Evolutionary conservation across 495 filamentous ascomycete species (phyloP).

Genomic region (Neurospora sp.): DNA sequence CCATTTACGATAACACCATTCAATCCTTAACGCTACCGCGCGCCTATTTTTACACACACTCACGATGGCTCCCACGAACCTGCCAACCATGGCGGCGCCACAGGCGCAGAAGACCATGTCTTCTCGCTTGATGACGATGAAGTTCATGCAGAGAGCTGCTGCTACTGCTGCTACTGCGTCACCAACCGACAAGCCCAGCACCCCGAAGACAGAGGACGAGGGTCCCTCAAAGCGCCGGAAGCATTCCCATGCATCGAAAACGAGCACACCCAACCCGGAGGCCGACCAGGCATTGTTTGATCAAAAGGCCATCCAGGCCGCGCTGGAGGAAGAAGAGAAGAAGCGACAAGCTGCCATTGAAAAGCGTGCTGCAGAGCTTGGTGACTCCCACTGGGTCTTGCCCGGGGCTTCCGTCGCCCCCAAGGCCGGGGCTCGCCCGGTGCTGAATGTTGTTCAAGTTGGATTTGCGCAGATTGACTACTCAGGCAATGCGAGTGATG

Average conservation of each 20-base stretch:
- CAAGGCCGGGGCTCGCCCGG: constrained; percentile 15
- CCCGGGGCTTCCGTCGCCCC: constrained; percentile 21
- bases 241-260: constrained; percentile 15
- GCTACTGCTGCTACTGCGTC: constrained; percentile 31
- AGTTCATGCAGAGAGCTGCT: constrained; percentile 96
- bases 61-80: constrained; percentile 13
- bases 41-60: not conserved
- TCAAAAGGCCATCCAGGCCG: constrained; percentile 50
- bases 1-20: not conserved
- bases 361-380: constrained; percentile 59
- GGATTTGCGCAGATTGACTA: constrained; percentile 40
- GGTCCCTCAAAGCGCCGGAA: constrained; percentile 45
- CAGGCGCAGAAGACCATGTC: constrained; percentile 65
- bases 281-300: constrained; percentile 26
- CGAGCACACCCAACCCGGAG: constrained; percentile 10
- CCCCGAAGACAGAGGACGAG: constrained; percentile 27
- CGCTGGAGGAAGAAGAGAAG: constrained; percentile 63
- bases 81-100: constrained; percentile 27
- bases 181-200: constrained; percentile 32
- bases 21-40: not conserved
- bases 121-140: constrained; percentile 86
- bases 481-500: constrained; percentile 1
- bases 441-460: constrained; percentile 37
- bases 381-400: constrained; percentile 85
- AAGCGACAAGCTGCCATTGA: constrained; percentile 63